Evolutionary conservation across 345 rosid genomes (phyloP).

Genomic region (Gossypium bickii): DNA sequence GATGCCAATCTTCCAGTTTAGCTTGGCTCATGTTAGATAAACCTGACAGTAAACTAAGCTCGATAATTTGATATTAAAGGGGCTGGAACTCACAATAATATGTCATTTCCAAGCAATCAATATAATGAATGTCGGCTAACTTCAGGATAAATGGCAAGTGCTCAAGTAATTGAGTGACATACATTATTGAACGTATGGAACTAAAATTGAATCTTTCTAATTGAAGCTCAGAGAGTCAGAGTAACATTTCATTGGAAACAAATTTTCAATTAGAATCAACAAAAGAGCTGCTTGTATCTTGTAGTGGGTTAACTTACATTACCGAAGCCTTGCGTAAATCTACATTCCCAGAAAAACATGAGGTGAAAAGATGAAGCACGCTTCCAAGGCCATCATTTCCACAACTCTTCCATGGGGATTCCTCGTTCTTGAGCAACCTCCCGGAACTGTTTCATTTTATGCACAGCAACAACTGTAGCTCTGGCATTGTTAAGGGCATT

Average conservation of each 20-base stretch:
- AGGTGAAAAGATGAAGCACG: background rate
- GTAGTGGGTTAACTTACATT: background rate
- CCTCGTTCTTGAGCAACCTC: slow-evolving; percentile 89
- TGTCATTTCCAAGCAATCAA: background rate
- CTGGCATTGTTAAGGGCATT: slow-evolving; percentile 91
- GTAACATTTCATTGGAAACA: background rate
- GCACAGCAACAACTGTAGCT: slow-evolving; percentile 78
- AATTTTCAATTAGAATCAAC: background rate
- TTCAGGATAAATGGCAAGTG: background rate
- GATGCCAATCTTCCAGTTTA: background rate
- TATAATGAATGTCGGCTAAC: background rate
- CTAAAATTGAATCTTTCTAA: background rate
- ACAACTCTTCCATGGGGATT: slow-evolving; percentile 87
- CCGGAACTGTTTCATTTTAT: slow-evolving; percentile 67
- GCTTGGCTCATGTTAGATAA: background rate
- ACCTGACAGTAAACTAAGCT: background rate
- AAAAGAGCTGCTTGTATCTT: background rate
- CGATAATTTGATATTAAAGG: background rate
- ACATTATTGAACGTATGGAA: background rate
- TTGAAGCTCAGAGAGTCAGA: background rate
- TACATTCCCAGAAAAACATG: background rate
- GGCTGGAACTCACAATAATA: background rate
- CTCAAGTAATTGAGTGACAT: background rate
- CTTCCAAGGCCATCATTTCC: slow-evolving; percentile 45
- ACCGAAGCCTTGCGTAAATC: slow-evolving; percentile 1